Evolutionary conservation across 495 filamentous ascomycete species (phyloP).

Genomic region (Clavariopsis aquatica): DNA sequence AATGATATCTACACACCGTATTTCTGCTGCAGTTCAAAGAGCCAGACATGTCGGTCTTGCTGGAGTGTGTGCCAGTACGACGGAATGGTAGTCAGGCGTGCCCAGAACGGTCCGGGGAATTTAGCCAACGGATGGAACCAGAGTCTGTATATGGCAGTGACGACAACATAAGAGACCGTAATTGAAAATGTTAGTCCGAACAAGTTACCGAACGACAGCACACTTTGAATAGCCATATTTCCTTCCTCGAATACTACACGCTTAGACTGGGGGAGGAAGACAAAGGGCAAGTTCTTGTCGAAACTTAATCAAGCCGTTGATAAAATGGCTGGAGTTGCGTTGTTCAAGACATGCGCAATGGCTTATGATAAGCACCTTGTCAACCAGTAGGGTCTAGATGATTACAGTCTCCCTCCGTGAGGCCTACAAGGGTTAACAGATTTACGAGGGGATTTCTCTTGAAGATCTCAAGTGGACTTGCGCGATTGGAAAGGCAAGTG

Average conservation of each 20-base stretch:
- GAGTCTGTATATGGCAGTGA: background rate
- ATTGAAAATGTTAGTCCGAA: background rate
- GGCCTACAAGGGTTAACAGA: no score
- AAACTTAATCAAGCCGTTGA: background rate
- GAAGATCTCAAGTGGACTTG: no score
- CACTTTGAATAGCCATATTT: background rate
- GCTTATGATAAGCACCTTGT: background rate
- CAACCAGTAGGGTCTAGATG: background rate
- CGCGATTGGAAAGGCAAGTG: no score
- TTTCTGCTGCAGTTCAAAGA: constrained; percentile 1
- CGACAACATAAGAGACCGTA: background rate
- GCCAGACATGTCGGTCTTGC: constrained; percentile 9
- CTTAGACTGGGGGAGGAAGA: background rate
- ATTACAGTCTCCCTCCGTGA: no score
- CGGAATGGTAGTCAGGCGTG: background rate
- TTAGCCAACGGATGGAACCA: constrained; percentile 12
- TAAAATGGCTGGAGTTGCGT: background rate
- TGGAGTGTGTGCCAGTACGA: constrained; percentile 10
- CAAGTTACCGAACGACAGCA: background rate
- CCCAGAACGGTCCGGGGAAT: constrained; percentile 10
- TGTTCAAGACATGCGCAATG: background rate
- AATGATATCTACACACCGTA: background rate
- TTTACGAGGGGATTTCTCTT: no score
- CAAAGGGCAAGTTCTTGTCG: background rate
- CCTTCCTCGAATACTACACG: background rate